These are phyloP conservation scores for Fusarium temperatum DNA, from an alignment of 2,329 filamentous ascomycete species.

Conservation along the genomic window DNA sequence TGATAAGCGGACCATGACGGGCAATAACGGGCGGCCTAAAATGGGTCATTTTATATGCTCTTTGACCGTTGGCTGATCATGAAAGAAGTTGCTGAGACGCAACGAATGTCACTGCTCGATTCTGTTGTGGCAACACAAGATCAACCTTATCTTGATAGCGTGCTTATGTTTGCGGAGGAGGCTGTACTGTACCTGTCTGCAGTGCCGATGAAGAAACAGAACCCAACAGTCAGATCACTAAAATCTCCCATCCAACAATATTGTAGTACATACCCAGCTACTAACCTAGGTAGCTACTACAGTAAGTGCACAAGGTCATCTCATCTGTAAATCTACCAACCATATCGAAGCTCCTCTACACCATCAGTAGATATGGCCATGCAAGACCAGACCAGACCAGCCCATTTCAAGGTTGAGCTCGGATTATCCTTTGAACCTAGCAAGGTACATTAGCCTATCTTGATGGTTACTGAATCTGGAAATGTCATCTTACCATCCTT, in stretches of 20 bases:
- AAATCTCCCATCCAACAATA: neutral
- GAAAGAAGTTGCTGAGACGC: neutral
- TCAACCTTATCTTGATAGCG: conserved; percentile 21
- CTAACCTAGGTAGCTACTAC: too few relatives aligned
- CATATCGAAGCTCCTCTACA: conserved; percentile 16
- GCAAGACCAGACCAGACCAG: neutral
- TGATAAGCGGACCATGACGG: conserved; percentile 32
- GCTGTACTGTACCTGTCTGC: neutral
- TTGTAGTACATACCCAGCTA: too few relatives aligned
- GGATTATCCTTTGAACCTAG: conserved; percentile 4
- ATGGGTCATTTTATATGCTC: neutral
- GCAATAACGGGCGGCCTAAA: conserved; percentile 19
- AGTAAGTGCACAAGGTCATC: neutral
- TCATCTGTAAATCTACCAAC: conserved; percentile 10
- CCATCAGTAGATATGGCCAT: conserved; percentile 11
- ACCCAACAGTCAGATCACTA: conserved; percentile 15
- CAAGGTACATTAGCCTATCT: conserved; percentile 29
- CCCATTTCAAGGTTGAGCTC: conserved; percentile 6
- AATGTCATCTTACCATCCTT: neutral
- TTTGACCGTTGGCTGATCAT: neutral
- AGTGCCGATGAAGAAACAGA: neutral
- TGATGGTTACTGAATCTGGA: neutral
- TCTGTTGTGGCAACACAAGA: conserved; percentile 3
- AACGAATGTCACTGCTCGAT: neutral
- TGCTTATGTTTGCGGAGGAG: conserved; percentile 23